Base-by-base conservation (phyloP, 2,329 filamentous ascomycete species). In the Gliomastix tumulicola region DNA sequence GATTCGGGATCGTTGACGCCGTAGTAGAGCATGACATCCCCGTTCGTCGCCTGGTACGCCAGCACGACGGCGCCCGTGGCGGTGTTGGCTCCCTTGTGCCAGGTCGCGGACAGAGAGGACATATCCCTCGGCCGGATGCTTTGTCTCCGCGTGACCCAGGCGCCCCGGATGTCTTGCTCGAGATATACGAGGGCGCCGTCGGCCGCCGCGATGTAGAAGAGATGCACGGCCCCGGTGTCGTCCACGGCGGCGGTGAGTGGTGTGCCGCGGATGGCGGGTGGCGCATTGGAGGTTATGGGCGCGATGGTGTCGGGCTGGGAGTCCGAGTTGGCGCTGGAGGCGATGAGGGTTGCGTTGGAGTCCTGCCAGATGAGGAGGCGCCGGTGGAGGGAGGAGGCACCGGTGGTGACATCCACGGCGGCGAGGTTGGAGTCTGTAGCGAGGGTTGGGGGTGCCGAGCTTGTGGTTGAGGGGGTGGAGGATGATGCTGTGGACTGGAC, bases 321-420 rank as follows among this genome's bases (percentile, higher is more conserved):
- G n/a, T 41, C 36, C 5, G 17, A 25, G 6, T 30, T 30, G 16
- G 36, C 36, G 8, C n/a, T 20, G 9, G 30, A 39, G 41, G 41
- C 41, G 11, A 43, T 33, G 13, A 53, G 43, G n/a, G 44, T 36
- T 21, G 41, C 39, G 6, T 42, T 37, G 6, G 42, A 41, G 20
- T 50, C 47, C 21, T 53, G 49, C 43, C 48, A 46, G 11, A 50
- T 18, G 3, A 51, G 18, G 10, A 50, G 30, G 3, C 44, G 39
- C 13, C 44, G 40, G 13, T 35, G 38, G 4, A 33, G n/a, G 9
- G 33, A n/a, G 3, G 34, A 7, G 3, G 36, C 35, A 12, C 32
- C 23, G 7, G 30, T 30, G 4, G 33, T 34, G 8, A 44, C 34
- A 33, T 42, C 45, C 1, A 30, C 39, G 1, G 45, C 41, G 3